These are phyloP conservation scores for Hanseniaspora nectarophila DNA, from an alignment of 805 yeast genomes.

Conservation along the genomic window DNA sequence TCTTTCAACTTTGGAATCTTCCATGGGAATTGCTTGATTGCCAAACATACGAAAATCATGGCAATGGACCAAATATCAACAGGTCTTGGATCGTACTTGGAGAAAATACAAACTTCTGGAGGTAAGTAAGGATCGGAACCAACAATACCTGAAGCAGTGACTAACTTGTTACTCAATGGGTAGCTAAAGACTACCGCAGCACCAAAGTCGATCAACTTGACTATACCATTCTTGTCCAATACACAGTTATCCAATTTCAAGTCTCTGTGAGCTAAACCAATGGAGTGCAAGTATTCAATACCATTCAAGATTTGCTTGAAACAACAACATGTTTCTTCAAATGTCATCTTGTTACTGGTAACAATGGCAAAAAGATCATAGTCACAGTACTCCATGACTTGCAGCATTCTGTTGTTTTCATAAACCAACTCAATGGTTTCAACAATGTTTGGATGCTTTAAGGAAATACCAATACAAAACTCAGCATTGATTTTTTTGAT, in stretches of 20 bases:
- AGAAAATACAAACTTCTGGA: slow-evolving; percentile 78
- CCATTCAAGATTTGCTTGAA: slow-evolving; percentile 78
- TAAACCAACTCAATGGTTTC: slow-evolving; percentile 85
- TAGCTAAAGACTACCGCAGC: slow-evolving; percentile 84
- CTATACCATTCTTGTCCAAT: slow-evolving; percentile 66
- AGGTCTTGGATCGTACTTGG: slow-evolving; percentile 80
- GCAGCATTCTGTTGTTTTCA: slow-evolving; percentile 74
- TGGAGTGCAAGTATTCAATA: slow-evolving; percentile 62
- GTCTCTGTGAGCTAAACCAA: slow-evolving; percentile 87
- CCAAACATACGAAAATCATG: slow-evolving; percentile 84
- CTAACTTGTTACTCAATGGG: slow-evolving; percentile 61
- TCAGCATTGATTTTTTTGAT: slow-evolving; percentile 88
- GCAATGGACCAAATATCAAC: slow-evolving; percentile 92
- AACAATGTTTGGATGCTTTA: slow-evolving; percentile 79
- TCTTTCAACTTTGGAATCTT: slow-evolving; percentile 76
- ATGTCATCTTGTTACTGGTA: slow-evolving; percentile 80
- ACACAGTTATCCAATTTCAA: slow-evolving; percentile 89
- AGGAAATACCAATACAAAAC: slow-evolving; percentile 83
- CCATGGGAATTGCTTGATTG: slow-evolving; percentile 87
- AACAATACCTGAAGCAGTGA: slow-evolving; percentile 73
- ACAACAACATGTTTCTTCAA: slow-evolving; percentile 73
- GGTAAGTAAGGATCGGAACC: slow-evolving; percentile 86
- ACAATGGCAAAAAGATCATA: slow-evolving; percentile 87
- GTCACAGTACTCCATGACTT: slow-evolving; percentile 91
- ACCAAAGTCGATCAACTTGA: slow-evolving; percentile 85